Evolutionary conservation across 371 early-diverging fungal species (phyloP).

Genomic region (Mortierella sp.): DNA sequence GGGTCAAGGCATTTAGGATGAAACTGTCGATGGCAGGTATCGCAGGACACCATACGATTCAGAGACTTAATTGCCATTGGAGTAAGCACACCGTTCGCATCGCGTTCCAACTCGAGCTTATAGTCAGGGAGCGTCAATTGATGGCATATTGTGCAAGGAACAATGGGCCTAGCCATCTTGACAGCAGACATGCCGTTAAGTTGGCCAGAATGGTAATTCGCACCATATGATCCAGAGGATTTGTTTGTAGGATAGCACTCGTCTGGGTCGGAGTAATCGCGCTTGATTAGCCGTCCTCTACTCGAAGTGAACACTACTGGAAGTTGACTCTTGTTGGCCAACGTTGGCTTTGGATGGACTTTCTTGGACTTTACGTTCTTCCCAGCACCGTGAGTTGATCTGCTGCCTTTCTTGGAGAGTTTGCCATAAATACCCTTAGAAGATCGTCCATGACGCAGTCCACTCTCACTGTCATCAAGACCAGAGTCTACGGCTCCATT

Average conservation of each 20-base stretch:
- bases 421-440: conserved; percentile 41
- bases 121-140: conserved; percentile 48
- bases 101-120: conserved; percentile 45
- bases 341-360: conserved; percentile 42
- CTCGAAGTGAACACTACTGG: conserved; percentile 51
- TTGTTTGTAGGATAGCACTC: conserved; percentile 14
- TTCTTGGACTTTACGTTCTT: conserved; percentile 56
- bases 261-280: conserved; percentile 38
- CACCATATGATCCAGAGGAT: conserved; percentile 1
- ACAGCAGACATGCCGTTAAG: conserved; percentile 4
- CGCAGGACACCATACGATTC: conserved; percentile 49
- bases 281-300: conserved; percentile 45
- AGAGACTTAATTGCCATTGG: conserved; percentile 49
- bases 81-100: conserved; percentile 26
- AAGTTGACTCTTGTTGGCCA: conserved; percentile 23
- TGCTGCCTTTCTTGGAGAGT: conserved; percentile 34
- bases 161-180: conserved; percentile 27
- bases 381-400: conserved; percentile 4
- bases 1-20: conserved; percentile 55
- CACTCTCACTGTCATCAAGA: conserved; percentile 44
- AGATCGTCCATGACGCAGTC: conserved; percentile 42
- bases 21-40: conserved; percentile 42
- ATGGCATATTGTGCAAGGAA: conserved; percentile 47
- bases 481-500: conserved; percentile 33
- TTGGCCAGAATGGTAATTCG: background rate